These are phyloP conservation scores for Melocanna baccifera DNA, from an alignment of 176 grass and related monocot species.

Conservation along the genomic window DNA sequence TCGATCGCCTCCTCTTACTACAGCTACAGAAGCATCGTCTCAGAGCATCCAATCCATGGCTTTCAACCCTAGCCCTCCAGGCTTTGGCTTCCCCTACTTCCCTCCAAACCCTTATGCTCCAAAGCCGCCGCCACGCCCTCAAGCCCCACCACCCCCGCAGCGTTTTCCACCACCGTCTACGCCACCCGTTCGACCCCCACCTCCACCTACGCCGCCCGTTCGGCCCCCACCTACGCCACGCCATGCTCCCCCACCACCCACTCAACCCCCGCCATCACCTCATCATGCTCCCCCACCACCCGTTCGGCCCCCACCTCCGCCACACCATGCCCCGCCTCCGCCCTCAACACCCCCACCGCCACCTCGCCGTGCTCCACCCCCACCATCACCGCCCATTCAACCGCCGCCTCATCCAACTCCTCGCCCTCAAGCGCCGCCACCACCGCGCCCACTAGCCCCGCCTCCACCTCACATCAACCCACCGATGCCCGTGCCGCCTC, in stretches of 20 bases:
- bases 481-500: conserved; percentile 24
- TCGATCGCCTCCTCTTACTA: conserved; percentile 11
- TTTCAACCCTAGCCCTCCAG: conserved; percentile 40
- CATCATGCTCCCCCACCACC: conserved; percentile 2
- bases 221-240: neutral
- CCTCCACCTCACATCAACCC: conserved; percentile 21
- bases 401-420: conserved; percentile 16
- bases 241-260: neutral
- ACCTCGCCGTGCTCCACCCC: conserved; percentile 27
- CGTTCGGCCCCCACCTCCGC: neutral
- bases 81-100: conserved; percentile 34
- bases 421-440: neutral
- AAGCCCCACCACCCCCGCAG: neutral
- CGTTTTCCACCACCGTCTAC: too few species aligned
- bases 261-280: neutral
- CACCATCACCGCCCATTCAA: conserved; percentile 34
- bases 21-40: neutral
- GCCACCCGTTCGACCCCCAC: neutral
- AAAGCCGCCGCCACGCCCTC: neutral
- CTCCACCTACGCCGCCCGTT: neutral
- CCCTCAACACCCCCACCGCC: conserved; percentile 22
- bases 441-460: neutral
- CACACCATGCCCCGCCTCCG: neutral
- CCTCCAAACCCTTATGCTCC: conserved; percentile 45
- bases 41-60: conserved; percentile 24